These are phyloP conservation scores for Cunninghamia lanceolata DNA, from an alignment of 75 land plant species.

Conservation along the genomic window DNA sequence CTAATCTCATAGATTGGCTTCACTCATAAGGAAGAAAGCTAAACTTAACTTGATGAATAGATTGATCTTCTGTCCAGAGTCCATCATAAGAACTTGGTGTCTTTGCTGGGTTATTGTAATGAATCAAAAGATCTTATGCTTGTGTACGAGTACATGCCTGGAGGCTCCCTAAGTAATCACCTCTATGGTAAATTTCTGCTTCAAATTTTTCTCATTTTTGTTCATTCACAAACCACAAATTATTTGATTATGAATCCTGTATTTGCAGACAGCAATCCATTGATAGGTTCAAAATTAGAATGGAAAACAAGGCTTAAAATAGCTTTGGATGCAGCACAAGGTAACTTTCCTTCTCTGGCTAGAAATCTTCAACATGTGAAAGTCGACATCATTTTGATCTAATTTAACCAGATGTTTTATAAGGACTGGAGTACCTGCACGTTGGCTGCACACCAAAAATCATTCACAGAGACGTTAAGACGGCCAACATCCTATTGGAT, in stretches of 20 bases:
- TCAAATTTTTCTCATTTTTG: not conserved
- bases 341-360: not conserved
- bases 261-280: not conserved
- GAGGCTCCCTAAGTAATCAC: conserved; percentile 57
- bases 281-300: not conserved
- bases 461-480: conserved; percentile 41
- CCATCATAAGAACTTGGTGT: conserved; percentile 37
- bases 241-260: not conserved
- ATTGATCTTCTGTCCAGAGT: conserved; percentile 16
- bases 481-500: conserved; percentile 29
- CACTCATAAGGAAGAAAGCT: not conserved
- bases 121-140: conserved; percentile 43
- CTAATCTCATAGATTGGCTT: not conserved
- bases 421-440: conserved; percentile 25
- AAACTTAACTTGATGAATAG: conserved; percentile 9
- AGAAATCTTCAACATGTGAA: not conserved
- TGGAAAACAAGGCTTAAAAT: conserved; percentile 26
- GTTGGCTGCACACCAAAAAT: conserved; percentile 18
- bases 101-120: conserved; percentile 45
- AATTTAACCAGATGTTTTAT: not conserved
- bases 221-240: not conserved
- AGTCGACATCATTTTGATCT: not conserved
- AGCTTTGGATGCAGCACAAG: conserved; percentile 28
- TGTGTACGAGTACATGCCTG: conserved; percentile 53
- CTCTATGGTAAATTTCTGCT: conserved; percentile 17